Conservation (phyloP, 169 alveolate genomes). For the Cryptosporidium tyzzeri region DNA sequence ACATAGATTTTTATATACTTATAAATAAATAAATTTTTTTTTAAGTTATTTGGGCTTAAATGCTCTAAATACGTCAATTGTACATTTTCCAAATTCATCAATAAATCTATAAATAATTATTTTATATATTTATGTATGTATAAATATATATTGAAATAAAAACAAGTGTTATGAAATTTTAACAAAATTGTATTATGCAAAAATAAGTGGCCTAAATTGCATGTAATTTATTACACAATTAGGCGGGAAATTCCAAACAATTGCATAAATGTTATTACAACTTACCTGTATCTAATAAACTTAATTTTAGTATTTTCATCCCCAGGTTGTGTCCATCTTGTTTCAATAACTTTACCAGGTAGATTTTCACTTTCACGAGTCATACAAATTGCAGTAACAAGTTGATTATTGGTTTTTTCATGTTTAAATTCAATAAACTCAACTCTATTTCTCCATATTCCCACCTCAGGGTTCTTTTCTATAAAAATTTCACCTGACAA, state of each 20-base stretch:
- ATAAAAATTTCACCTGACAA: constrained; percentile 22
- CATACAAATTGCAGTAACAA: constrained; percentile 23
- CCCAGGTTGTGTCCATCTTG: constrained; percentile 65
- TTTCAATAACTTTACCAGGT: constrained; percentile 25
- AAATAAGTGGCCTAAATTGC: not conserved
- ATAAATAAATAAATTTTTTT: not conserved
- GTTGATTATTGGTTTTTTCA: constrained; percentile 21
- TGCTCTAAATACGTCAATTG: constrained; percentile 58
- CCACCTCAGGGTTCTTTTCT: constrained; percentile 58
- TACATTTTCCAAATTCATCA: constrained; percentile 10
- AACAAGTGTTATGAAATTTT: not conserved
- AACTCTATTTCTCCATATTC: constrained; percentile 50
- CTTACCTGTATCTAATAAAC: constrained; percentile 72
- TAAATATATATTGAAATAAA: not conserved
- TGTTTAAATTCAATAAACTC: constrained; percentile 52
- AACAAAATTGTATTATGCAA: no score
- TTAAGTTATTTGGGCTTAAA: constrained; percentile 29
- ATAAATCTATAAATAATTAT: not conserved
- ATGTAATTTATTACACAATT: not conserved
- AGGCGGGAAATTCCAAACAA: not conserved
- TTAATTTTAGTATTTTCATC: constrained; percentile 9
- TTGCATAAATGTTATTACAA: not conserved
- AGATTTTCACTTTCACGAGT: constrained; percentile 42
- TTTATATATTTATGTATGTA: not conserved
- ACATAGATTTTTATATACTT: not conserved